Base-by-base conservation (phyloP, 2,329 filamentous ascomycete genomes). In the Cladosporium austrohemisphaericum region DNA sequence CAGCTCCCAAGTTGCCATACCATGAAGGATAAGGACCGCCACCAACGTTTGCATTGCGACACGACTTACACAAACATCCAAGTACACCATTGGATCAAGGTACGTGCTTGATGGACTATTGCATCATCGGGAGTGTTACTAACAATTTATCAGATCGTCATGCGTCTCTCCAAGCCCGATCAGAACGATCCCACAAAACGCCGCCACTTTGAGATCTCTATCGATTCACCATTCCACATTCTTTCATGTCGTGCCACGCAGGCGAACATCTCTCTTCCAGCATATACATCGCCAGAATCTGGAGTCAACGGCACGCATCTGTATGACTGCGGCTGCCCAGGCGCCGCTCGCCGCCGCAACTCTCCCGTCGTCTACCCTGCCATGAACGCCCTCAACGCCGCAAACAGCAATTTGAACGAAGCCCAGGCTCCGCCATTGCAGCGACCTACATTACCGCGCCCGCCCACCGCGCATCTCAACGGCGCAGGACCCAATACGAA, bases 51-150 rank as follows among this genome's bases (percentile, higher is more conserved):
- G 52, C 86, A 95, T 65, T 92, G 92, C 46, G 90, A 95, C 64
- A 95, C 89, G 48, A 95, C 89, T 50, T 95, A 92, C 76, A 86
- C 89, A 63, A 94, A 94, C 55, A 92, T 95, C 45, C 88, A 93
- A 61, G 90, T 96, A 47, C 89, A 88, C 65, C 91, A 96, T 66
- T 95, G 90, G 90, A 95, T 96, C 68, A 95, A 95, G 80, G 88
- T 89, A 72, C 55, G 77, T 38, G 19, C n/a, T n/a, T 41, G 56
- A 22, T 37, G 56, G 61, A 61, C 44, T n/a, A 37, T 20, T 29
- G 5, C 8, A 22, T 8, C 16, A 11, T 13, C n/a, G n/a, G 26
- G 4, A 16, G 11, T 16, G 25, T 25, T 41, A 37, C 53, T 55
- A 50, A 55, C 43, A 18, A 1, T 6, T 37, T 19, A 20, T 31